Evolutionary conservation across 2,329 filamentous ascomycete genomes (phyloP).

Genomic region (Colletotrichum navitas): DNA sequence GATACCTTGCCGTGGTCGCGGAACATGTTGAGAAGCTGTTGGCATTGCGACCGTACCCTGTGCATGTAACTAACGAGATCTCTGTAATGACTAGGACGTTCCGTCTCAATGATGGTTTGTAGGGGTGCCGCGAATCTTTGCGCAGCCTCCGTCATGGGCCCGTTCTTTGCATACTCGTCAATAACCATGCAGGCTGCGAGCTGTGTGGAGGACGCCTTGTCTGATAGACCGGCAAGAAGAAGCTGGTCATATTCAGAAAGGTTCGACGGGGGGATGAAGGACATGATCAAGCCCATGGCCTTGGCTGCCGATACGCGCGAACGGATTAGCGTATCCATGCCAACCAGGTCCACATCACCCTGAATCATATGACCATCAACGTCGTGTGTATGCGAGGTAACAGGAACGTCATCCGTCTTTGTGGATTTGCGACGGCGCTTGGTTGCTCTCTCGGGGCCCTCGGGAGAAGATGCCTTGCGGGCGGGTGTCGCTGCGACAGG

Average conservation of each 20-base stretch:
- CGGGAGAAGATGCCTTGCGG: conserved; percentile 65
- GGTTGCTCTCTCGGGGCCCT: conserved; percentile 71
- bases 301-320: conserved; percentile 89
- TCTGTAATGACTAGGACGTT: conserved; percentile 85
- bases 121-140: conserved; percentile 74
- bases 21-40: conserved; percentile 91
- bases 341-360: conserved; percentile 94
- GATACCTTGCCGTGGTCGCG: conserved; percentile 89
- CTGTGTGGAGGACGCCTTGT: conserved; percentile 86
- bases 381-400: conserved; percentile 83
- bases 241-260: conserved; percentile 74
- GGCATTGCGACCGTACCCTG: conserved; percentile 90
- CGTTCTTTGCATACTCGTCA: conserved; percentile 85
- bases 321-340: conserved; percentile 87
- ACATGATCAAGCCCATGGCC: conserved; percentile 88
- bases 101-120: conserved; percentile 81
- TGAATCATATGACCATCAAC: conserved; percentile 98
- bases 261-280: conserved; percentile 74
- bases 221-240: conserved; percentile 76
- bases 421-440: conserved; percentile 87
- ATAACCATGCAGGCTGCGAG: conserved; percentile 85
- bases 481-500: conserved; percentile 59
- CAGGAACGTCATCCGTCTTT: conserved; percentile 79
- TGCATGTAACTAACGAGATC: conserved; percentile 93
- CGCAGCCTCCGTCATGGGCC: conserved; percentile 58